These are phyloP conservation scores for Diaporthe batatas DNA, from an alignment of 2,329 filamentous ascomycete genomes.

Conservation along the genomic window DNA sequence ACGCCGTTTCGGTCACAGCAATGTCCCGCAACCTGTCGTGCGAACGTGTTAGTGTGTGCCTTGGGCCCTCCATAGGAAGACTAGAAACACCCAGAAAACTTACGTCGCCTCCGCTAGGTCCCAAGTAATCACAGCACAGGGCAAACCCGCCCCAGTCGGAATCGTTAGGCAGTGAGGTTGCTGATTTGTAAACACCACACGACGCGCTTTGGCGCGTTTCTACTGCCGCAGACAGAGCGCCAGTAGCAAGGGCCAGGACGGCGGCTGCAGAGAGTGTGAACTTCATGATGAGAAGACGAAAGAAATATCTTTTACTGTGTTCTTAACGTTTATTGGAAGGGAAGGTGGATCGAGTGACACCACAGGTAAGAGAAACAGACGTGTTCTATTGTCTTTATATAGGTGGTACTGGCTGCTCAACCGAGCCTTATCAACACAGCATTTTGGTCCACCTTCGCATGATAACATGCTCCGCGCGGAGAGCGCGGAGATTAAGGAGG, in stretches of 20 bases:
- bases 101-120: constrained; percentile 1
- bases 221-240: neutral
- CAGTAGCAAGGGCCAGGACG: neutral
- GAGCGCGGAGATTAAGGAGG: constrained; percentile 3
- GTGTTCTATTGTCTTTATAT: neutral
- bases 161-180: neutral
- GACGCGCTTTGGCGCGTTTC: neutral
- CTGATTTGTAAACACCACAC: neutral
- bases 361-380: too few species aligned
- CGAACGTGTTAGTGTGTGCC: neutral
- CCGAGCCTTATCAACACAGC: too few species aligned
- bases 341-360: neutral
- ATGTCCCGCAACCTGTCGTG: neutral
- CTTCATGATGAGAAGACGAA: neutral
- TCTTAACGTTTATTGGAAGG: neutral
- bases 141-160: neutral
- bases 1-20: constrained; percentile 12
- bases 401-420: too few species aligned
- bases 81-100: neutral
- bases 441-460: neutral
- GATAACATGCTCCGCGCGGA: constrained; percentile 4
- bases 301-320: neutral
- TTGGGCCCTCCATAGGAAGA: too few species aligned
- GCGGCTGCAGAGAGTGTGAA: constrained; percentile 1
- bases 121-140: constrained; percentile 11